These are phyloP conservation scores for Pichia sp. DNA, from an alignment of 1,139 yeast species.

Conservation along the genomic window DNA sequence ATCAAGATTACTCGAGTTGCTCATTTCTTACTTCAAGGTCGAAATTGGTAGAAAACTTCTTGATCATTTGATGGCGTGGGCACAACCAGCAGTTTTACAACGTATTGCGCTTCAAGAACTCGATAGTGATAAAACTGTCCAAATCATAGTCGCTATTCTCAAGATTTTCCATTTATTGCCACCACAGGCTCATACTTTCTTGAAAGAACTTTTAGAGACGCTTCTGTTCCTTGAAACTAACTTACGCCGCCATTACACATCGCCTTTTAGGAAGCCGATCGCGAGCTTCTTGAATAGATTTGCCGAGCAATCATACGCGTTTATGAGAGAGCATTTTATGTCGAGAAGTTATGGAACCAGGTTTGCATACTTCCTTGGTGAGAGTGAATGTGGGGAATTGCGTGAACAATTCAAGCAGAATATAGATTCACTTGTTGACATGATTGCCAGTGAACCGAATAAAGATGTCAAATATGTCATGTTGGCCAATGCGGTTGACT, in stretches of 20 bases:
- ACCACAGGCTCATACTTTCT: constrained; percentile 83
- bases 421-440: constrained; percentile 33
- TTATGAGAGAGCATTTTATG: constrained; percentile 60
- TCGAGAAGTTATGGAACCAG: constrained; percentile 62
- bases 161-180: constrained; percentile 91
- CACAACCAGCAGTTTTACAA: constrained; percentile 72
- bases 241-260: constrained; percentile 74
- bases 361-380: constrained; percentile 56
- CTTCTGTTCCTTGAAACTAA: constrained; percentile 74
- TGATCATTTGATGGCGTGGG: constrained; percentile 96
- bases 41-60: constrained; percentile 91
- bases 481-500: constrained; percentile 64
- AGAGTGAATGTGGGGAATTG: constrained; percentile 52
- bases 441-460: constrained; percentile 38
- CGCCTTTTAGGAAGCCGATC: constrained; percentile 90
- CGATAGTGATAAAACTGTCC: constrained; percentile 73
- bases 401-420: constrained; percentile 49
- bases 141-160: constrained; percentile 82
- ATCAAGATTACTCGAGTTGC: constrained; percentile 74
- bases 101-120: constrained; percentile 67
- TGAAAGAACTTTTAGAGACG: constrained; percentile 78
- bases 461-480: constrained; percentile 53
- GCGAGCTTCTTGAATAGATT: constrained; percentile 84
- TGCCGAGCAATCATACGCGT: constrained; percentile 66
- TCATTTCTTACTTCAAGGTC: constrained; percentile 90